phyloP scores from a whole-genome alignment of 306 rosid genomes.

The Lathyrus oleraceus region DNA sequence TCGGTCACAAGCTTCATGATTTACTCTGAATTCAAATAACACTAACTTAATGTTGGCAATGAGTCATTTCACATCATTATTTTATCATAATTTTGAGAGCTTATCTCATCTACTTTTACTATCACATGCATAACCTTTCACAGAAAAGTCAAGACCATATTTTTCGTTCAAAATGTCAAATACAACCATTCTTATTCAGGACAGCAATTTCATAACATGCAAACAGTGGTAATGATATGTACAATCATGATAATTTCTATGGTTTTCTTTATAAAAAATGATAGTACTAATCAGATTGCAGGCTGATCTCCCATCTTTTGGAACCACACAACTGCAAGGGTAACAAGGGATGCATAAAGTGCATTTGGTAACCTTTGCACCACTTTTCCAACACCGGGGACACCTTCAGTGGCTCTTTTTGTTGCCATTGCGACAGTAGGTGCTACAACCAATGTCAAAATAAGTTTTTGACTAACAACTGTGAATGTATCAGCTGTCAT shows the following conservation, averaged over 20 bases:
- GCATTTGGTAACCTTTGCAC: slow-evolving; percentile 74
- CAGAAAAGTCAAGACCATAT: slow-evolving; percentile 15
- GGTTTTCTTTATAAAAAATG: slow-evolving; percentile 6
- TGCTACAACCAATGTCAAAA: slow-evolving; percentile 72
- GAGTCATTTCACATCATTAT: background rate
- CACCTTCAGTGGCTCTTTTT: slow-evolving; percentile 83
- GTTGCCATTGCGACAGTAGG: slow-evolving; percentile 83
- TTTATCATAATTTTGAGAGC: background rate
- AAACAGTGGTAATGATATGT: slow-evolving; percentile 9
- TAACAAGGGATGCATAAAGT: slow-evolving; percentile 67
- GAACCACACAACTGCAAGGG: slow-evolving; percentile 57
- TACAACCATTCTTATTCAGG: slow-evolving; percentile 1
- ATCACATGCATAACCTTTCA: slow-evolving; percentile 17
- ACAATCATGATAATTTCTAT: slow-evolving; percentile 12
- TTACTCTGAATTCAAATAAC: background rate
- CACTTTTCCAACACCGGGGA: slow-evolving; percentile 76
- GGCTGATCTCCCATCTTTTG: slow-evolving; percentile 42
- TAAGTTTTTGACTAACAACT: slow-evolving; percentile 62
- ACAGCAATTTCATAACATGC: slow-evolving; percentile 6
- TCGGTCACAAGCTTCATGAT: background rate
- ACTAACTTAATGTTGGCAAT: background rate
- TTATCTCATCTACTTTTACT: background rate
- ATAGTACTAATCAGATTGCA: background rate
- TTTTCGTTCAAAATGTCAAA: slow-evolving; percentile 16
- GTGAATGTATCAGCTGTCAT: slow-evolving; percentile 61